A percentile compares a stretch with the other conserved stretches of the same genome.
These are phyloP conservation scores for Telfairia occidentalis DNA, from an alignment of 331 rosid species.

Conservation along the genomic window DNA sequence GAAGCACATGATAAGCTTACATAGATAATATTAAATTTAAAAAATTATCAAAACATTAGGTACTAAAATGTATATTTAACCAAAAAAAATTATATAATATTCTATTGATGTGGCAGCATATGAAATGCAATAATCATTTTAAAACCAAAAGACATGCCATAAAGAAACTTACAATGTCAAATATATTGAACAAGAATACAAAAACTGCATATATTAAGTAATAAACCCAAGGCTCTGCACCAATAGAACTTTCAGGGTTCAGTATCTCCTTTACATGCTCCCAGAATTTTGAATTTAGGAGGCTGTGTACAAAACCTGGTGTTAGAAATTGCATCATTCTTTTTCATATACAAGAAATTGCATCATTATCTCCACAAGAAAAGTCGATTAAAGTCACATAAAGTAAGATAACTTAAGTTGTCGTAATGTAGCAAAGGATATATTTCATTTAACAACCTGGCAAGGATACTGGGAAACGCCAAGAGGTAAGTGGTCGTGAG, in stretches of 20 bases:
- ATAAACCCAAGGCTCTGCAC: conserved; percentile 96
- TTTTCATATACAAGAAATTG: background rate
- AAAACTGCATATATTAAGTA: conserved; percentile 78
- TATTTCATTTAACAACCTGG: conserved; percentile 35
- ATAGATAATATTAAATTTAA: background rate
- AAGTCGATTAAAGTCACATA: background rate
- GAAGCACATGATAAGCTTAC: background rate
- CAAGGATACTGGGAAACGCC: conserved; percentile 80
- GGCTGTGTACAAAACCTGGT: conserved; percentile 37
- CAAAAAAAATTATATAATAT: background rate
- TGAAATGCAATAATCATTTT: background rate
- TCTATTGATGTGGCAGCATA: background rate
- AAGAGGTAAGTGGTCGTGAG: conserved; percentile 90
- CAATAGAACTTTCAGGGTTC: conserved; percentile 79
- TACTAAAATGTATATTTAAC: background rate
- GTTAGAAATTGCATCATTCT: conserved; percentile 1
- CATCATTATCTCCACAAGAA: background rate
- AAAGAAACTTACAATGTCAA: conserved; percentile 81
- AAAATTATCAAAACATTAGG: background rate
- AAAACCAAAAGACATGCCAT: background rate
- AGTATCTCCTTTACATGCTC: conserved; percentile 69
- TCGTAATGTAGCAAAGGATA: background rate
- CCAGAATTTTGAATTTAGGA: conserved; percentile 80
- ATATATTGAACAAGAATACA: conserved; percentile 87
- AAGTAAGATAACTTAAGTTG: background rate